These are phyloP conservation scores for Aspergillus sojae DNA, from an alignment of 2,329 filamentous ascomycete species.

Conservation along the genomic window DNA sequence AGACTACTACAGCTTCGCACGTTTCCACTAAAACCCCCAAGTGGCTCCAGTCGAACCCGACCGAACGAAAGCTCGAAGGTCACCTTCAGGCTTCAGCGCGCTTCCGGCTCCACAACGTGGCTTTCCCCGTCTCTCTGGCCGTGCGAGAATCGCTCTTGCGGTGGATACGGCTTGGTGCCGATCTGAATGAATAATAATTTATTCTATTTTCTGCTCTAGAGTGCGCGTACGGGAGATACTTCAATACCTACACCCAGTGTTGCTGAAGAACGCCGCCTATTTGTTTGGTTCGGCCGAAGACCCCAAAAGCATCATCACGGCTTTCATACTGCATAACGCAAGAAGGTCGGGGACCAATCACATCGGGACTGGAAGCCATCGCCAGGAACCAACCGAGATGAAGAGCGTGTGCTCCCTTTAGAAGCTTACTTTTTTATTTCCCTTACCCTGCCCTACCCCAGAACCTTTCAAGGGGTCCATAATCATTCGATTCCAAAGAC, in stretches of 20 bases:
- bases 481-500: background rate
- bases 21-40: slow-evolving; percentile 19
- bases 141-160: slow-evolving; percentile 17
- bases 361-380: background rate
- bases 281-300: background rate
- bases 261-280: background rate
- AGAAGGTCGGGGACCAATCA: slow-evolving; percentile 6
- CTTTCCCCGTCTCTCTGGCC: slow-evolving; percentile 32
- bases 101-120: slow-evolving; percentile 36
- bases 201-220: slow-evolving; percentile 2
- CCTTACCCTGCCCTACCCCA: slow-evolving; percentile 11
- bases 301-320: background rate
- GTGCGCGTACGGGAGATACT: background rate
- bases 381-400: slow-evolving; percentile 10
- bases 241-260: background rate
- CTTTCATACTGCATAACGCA: slow-evolving; percentile 6
- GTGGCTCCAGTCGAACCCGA: slow-evolving; percentile 28
- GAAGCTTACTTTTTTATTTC: slow-evolving; percentile 16
- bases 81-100: slow-evolving; percentile 27
- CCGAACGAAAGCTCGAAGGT: slow-evolving; percentile 34
- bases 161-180: slow-evolving; percentile 34
- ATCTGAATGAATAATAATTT: slow-evolving; percentile 31
- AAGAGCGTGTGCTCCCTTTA: slow-evolving; percentile 11
- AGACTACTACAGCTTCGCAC: slow-evolving; percentile 17
- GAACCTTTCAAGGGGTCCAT: slow-evolving; percentile 10